A percentile compares a stretch with the other conserved stretches of the same genome.
phyloP scores from a whole-genome alignment of 2,329 filamentous ascomycete species.

The Massarina eburnea region DNA sequence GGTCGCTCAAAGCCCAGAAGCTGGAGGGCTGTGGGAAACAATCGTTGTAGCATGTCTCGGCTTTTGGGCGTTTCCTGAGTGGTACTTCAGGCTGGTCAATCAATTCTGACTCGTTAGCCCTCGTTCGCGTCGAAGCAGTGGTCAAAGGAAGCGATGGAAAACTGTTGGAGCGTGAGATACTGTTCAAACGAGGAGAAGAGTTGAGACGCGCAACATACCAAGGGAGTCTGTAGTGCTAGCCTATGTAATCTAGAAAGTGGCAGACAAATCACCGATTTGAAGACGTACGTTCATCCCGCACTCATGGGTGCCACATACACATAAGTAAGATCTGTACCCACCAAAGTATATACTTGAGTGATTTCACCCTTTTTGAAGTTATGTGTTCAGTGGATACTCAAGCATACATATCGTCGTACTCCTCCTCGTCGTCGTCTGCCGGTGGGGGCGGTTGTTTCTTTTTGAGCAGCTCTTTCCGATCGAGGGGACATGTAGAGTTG shows the following conservation, averaged over 20 bases:
- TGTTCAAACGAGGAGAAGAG: slow-evolving; percentile 8
- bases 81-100: slow-evolving; percentile 17
- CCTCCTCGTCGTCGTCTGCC: slow-evolving; percentile 54
- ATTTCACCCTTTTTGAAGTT: not conserved
- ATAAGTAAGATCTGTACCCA: no score
- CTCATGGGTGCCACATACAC: no score
- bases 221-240: not conserved
- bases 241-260: not conserved
- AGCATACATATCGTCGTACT: slow-evolving; percentile 56
- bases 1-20: slow-evolving; percentile 9
- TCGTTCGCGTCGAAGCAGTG: slow-evolving; percentile 15
- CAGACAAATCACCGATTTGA: not conserved
- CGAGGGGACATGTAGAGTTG: slow-evolving; percentile 65
- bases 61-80: slow-evolving; percentile 12
- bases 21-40: slow-evolving; percentile 13
- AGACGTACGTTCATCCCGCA: not conserved
- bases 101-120: slow-evolving; percentile 19
- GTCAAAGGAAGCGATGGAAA: slow-evolving; percentile 15
- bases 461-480: slow-evolving; percentile 61
- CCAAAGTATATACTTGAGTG: not conserved
- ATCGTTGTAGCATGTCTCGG: slow-evolving; percentile 16
- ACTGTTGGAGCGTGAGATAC: slow-evolving; percentile 6
- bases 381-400: slow-evolving; percentile 19
- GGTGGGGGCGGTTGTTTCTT: slow-evolving; percentile 49
- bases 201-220: not conserved